Conservation (phyloP, 2,329 filamentous ascomycete genomes). For the Raffaelea arxii region DNA sequence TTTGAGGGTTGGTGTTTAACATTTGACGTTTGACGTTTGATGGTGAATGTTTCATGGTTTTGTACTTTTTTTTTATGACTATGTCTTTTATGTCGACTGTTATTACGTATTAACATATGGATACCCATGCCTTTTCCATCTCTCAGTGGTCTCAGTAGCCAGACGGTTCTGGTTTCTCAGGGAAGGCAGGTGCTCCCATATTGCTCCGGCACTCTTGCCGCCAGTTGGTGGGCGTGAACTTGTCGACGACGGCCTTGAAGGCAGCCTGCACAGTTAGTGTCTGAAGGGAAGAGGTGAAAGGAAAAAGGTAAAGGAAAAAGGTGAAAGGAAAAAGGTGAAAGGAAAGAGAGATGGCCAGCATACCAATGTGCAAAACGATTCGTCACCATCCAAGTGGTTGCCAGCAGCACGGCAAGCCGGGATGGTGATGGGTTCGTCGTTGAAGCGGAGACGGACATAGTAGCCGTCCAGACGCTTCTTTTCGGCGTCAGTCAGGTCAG, state of each 20-base stretch:
- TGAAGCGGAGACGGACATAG: conserved; percentile 86
- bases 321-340: conserved; percentile 7
- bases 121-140: conserved; percentile 2
- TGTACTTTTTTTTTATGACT: not conserved
- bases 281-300: not conserved
- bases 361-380: conserved; percentile 83
- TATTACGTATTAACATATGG: too few species aligned
- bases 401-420: conserved; percentile 69
- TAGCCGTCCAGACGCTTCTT: conserved; percentile 57
- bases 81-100: conserved; percentile 20
- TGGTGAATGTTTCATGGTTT: not conserved
- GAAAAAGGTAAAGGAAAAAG: not conserved
- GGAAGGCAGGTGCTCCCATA: conserved; percentile 32
- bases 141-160: too few species aligned
- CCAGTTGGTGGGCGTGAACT: conserved; percentile 79
- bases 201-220: conserved; percentile 41
- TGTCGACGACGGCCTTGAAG: conserved; percentile 88
- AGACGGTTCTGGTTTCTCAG: conserved; percentile 39
- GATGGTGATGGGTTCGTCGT: conserved; percentile 71
- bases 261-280: conserved; percentile 46
- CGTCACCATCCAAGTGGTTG: conserved; percentile 79
- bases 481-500: conserved; percentile 46
- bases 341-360: too few species aligned
- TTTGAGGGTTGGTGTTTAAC: too few species aligned
- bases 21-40: too few species aligned